Conservation (phyloP, 441 rosid genomes). For the Brassica hybrid region DNA sequence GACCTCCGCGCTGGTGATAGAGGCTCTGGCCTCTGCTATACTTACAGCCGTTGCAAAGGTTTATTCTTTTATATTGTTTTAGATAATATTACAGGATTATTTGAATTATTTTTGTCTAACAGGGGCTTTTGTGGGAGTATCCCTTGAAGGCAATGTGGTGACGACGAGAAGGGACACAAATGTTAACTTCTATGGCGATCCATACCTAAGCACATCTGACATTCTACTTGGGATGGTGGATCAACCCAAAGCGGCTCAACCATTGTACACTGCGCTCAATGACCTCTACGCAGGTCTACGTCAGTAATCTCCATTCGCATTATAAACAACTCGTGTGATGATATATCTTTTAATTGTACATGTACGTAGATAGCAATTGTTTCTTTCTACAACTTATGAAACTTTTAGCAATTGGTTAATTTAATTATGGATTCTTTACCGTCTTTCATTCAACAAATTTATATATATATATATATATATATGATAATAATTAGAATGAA, state of each 20-base stretch:
- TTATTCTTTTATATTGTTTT: too few species aligned
- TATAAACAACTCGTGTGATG: slow-evolving; percentile 6
- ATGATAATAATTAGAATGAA: background rate
- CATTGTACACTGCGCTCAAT: slow-evolving; percentile 70
- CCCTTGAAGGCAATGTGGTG: slow-evolving; percentile 88
- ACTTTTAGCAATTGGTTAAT: background rate
- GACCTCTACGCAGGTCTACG: slow-evolving; percentile 64
- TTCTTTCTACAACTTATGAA: slow-evolving; percentile 1
- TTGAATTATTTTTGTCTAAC: slow-evolving; percentile 10
- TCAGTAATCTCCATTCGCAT: slow-evolving; percentile 44
- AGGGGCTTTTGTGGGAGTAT: slow-evolving; percentile 97
- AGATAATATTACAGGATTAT: background rate
- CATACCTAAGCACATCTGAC: slow-evolving; percentile 80
- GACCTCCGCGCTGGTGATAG: slow-evolving; percentile 94
- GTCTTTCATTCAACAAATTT: background rate
- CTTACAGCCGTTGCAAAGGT: slow-evolving; percentile 99
- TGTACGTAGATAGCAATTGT: slow-evolving; percentile 22
- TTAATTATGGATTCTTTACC: background rate
- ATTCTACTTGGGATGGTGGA: slow-evolving; percentile 83
- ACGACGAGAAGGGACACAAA: slow-evolving; percentile 85
- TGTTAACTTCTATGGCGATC: slow-evolving; percentile 89
- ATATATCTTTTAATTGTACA: background rate
- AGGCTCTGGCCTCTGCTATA: slow-evolving; percentile 96
- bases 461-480: too few species aligned
- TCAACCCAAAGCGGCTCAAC: slow-evolving; percentile 89